Conservation (phyloP, 768 basidiomycete genomes). For the Cubamyces sp. region DNA sequence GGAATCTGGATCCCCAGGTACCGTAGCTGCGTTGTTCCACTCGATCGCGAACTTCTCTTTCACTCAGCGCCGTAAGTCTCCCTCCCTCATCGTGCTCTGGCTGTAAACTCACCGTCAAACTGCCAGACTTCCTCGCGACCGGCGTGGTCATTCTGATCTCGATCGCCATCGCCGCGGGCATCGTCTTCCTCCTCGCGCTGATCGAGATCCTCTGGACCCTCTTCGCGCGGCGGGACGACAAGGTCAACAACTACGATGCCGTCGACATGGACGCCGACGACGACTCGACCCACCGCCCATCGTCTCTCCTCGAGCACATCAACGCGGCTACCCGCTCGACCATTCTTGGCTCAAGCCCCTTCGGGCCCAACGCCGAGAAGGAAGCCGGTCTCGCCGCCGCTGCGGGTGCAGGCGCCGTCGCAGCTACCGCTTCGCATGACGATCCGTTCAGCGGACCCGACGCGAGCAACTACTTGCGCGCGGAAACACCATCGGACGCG, state of each 20-base stretch:
- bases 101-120: constrained; percentile 13
- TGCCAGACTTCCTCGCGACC: constrained; percentile 79
- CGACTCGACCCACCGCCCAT: constrained; percentile 75
- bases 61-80: constrained; percentile 61
- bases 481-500: constrained; percentile 81
- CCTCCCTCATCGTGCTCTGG: not conserved
- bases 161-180: constrained; percentile 94
- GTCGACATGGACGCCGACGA: constrained; percentile 76
- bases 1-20: constrained; percentile 66
- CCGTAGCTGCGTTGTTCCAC: constrained; percentile 79
- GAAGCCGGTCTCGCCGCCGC: constrained; percentile 48
- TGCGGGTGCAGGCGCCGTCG: constrained; percentile 11
- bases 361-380: constrained; percentile 50
- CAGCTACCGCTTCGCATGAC: constrained; percentile 34
- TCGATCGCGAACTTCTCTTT: constrained; percentile 83
- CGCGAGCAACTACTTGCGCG: constrained; percentile 75
- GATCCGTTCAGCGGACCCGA: constrained; percentile 73
- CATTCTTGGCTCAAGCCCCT: constrained; percentile 61
- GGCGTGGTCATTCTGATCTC: constrained; percentile 97
- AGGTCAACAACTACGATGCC: constrained; percentile 61
- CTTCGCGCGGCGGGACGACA: constrained; percentile 82
- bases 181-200: constrained; percentile 85
- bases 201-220: constrained; percentile 89
- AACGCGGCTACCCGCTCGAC: constrained; percentile 87
- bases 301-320: constrained; percentile 87